Evolutionary conservation across 345 rosid species (phyloP), one percentile per base, ranked within the genome.

Genomic region (Ailanthus altissimus): DNA sequence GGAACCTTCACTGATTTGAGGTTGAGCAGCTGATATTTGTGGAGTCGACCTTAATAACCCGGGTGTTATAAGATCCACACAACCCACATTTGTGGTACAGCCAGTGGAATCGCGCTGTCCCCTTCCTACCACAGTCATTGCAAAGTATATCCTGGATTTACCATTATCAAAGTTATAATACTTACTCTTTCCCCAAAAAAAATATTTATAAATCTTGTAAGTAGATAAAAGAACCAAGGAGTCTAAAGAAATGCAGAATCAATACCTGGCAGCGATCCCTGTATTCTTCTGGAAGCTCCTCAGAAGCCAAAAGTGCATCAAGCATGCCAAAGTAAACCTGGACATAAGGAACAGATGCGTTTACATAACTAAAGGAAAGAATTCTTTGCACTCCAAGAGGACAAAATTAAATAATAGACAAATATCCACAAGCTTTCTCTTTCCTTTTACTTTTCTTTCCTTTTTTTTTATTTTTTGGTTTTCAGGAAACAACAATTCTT

Each of bases 121-220:
- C 92, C 79, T 91, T 91, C 81, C 75, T 86, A 75, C 88, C 87
- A 21, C 97, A 91, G 81, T 91, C 97, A 50, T 90, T 91, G 80
- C 97, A 91, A 71, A 91, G 67, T 72, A 91, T 86, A 74, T 88
- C 92, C 97, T 91, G 88, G 42, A 83, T 66, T 38, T 63, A n/a
- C 57, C 49, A 61, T 11, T 45, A 56, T 36, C 57, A 18, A 18
- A 45, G 51, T 53, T 26, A 66, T 15, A 1, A 45, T 28, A 32
- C 38, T 32, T 32, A 32, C 38, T 32, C 38, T 32, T 32, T 32
- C 38, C 38, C 38, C 38, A 32, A 32, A 32, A 32, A 32, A 32
- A 32, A 32, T 1, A 32, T 32, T 1, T 32, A 32, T 32, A 32
- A 32, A 32, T 21, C 32, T n/a, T 45, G 9, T n/a, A 13, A 15